phyloP scores from a whole-genome alignment of 2,329 filamentous ascomycete species.

The Arthroderma uncinatum region DNA sequence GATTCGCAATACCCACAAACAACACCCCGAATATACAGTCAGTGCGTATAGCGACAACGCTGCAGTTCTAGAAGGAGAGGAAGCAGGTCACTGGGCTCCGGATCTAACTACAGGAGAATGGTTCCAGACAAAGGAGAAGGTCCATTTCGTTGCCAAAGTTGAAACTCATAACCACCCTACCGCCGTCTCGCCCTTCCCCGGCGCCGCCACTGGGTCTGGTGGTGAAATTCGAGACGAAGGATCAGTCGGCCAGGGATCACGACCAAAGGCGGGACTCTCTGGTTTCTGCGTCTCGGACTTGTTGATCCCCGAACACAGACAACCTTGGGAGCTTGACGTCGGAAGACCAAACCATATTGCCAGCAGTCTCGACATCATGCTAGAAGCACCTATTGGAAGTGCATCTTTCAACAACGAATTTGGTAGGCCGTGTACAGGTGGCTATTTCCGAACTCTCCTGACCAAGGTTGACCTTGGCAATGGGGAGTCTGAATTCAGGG shows the following conservation, averaged over 20 bases:
- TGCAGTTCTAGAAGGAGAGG: conserved; percentile 69
- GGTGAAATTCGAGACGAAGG: conserved; percentile 95
- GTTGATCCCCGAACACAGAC: conserved; percentile 67
- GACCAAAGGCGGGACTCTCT: conserved; percentile 79
- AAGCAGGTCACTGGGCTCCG: conserved; percentile 73
- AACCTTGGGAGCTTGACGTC: conserved; percentile 85
- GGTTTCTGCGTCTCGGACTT: conserved; percentile 96
- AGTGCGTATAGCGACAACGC: conserved; percentile 97
- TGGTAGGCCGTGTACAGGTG: conserved; percentile 74
- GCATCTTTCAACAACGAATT: conserved; percentile 98
- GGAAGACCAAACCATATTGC: conserved; percentile 87
- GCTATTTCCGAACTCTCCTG: conserved; percentile 84
- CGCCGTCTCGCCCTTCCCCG: conserved; percentile 84
- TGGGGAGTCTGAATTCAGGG: conserved; percentile 60
- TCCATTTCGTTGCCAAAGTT: conserved; percentile 85
- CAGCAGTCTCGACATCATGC: conserved; percentile 91
- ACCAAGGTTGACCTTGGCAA: conserved; percentile 53
- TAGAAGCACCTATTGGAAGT: conserved; percentile 89
- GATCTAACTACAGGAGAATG: conserved; percentile 77
- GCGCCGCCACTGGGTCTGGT: conserved; percentile 87
- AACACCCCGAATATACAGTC: conserved; percentile 66
- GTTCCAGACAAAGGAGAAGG: conserved; percentile 72
- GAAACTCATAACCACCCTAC: conserved; percentile 98
- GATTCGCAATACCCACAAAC: conserved; percentile 89
- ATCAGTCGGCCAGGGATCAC: conserved; percentile 82